Evolutionary conservation across 768 basidiomycete genomes (phyloP), one percentile per base, ranked within the genome.

Genomic region (Boletellus sp.): DNA sequence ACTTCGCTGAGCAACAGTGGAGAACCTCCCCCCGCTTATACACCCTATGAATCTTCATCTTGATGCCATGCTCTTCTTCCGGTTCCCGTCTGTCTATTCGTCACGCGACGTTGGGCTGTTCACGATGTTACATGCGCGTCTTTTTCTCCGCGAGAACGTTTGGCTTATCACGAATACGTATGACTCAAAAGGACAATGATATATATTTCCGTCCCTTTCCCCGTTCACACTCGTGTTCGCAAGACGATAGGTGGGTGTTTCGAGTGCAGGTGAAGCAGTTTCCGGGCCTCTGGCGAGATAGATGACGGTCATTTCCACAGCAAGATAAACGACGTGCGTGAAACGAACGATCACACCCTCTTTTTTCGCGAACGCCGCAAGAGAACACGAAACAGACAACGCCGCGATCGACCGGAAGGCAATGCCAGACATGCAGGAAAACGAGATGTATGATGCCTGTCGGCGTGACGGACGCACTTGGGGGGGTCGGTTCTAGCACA

Each of bases 11-110:
- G 31, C 22, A 16, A 17, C 6, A 22, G 36, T 19, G 51, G 43
- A 2, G 66, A 64, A 2, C 53, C 64, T 24, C 64, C 64, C 11
- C 64, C 64, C 12, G 59, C 66, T 24, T 66, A 66, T 12, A 68
- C 64, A 17, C 55, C 56, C 13, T 54, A 2, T 56, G 24, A 66
- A 31, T 13, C n/a, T 3, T 17, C 32, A 23, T 45, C 31, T 28
- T 28, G 28, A 28, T 28, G 9, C 15, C 1, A 17, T 42, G 7
- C 19, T 24, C 31, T 19, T 26, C 17, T 43, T 34, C n/a, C 1
- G 17, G n/a, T 40, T 31, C 10, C 3, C 19, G 9, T 37, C 15
- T 38, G 10, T 46, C 19, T 16, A 6, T 40, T 17, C 17, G 16
- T 15, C 34, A 8, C 1, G 52, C 4, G 23, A 3, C 15, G n/a